Conservation (phyloP, 2,329 filamentous ascomycete genomes). For the Teratosphaeria gauchensis region DNA sequence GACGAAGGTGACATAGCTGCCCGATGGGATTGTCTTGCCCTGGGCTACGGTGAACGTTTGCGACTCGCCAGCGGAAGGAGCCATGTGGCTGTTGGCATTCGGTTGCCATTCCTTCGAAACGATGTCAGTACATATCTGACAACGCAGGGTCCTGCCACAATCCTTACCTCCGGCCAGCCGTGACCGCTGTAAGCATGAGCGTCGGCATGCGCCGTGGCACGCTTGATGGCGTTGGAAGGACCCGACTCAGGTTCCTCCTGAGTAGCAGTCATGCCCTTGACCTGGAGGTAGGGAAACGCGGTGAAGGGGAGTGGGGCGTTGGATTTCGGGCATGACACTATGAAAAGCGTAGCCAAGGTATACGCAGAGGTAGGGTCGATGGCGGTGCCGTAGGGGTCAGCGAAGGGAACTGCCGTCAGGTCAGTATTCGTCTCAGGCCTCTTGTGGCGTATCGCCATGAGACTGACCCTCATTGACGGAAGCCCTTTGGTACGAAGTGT, state of each 20-base stretch:
- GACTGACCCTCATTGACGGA: constrained; percentile 41
- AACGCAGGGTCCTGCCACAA: no score
- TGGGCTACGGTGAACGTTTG: constrained; percentile 5
- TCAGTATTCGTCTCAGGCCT: constrained; percentile 16
- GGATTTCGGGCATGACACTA: constrained; percentile 45
- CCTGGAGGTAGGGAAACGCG: constrained; percentile 23
- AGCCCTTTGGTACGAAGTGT: constrained; percentile 48
- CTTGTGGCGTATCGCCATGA: constrained; percentile 22
- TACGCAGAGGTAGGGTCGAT: constrained; percentile 50
- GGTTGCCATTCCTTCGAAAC: no score
- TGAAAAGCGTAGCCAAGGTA: constrained; percentile 56
- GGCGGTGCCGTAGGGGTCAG: constrained; percentile 47
- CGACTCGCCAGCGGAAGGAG: constrained; percentile 3
- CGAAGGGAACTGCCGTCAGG: background rate
- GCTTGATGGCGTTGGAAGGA: background rate
- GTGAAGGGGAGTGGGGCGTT: constrained; percentile 51
- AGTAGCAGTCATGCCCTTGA: constrained; percentile 3
- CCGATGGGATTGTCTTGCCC: background rate
- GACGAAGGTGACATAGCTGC: constrained; percentile 11
- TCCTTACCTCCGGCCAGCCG: background rate
- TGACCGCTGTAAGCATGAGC: background rate
- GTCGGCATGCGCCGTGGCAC: background rate
- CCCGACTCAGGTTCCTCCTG: constrained; percentile 2
- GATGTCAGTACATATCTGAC: no score
- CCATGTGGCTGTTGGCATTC: background rate